These are phyloP conservation scores for Pythium plurisporium DNA, from an alignment of 352 stramenopile species.

Conservation along the genomic window DNA sequence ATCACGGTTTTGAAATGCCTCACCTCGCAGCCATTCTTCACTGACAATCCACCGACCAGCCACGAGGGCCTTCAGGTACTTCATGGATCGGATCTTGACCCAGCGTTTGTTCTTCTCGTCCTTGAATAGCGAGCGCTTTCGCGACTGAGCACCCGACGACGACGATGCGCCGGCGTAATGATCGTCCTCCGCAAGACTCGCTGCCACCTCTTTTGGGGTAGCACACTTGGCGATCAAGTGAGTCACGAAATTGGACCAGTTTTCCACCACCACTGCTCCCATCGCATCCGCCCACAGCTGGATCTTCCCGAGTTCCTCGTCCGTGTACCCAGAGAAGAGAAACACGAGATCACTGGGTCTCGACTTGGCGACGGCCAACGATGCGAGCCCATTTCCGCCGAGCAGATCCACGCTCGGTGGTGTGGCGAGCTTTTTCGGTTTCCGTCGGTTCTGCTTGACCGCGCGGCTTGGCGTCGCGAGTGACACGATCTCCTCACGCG, in stretches of 20 bases:
- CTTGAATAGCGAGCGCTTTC: constrained; percentile 50
- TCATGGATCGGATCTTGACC: constrained; percentile 83
- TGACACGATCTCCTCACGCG: constrained; percentile 21
- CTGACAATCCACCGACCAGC: constrained; percentile 82
- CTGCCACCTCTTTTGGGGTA: constrained; percentile 29
- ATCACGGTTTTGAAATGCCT: no score
- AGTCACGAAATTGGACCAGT: constrained; percentile 51
- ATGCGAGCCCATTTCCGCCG: background rate
- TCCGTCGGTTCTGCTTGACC: constrained; percentile 25
- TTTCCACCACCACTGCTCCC: constrained; percentile 24
- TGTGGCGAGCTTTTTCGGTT: constrained; percentile 13
- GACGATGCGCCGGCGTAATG: background rate
- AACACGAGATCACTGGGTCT: constrained; percentile 27
- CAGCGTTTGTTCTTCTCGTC: constrained; percentile 42
- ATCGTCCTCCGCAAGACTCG: constrained; percentile 20
- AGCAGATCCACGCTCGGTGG: constrained; percentile 26
- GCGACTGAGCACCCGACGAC: background rate
- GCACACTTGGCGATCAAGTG: constrained; percentile 84
- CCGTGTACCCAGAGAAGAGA: constrained; percentile 25
- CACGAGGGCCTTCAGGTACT: constrained; percentile 81
- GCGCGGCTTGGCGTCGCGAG: constrained; percentile 15
- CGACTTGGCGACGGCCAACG: background rate
- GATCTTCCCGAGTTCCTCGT: constrained; percentile 18
- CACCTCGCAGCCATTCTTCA: constrained; percentile 69
- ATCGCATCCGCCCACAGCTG: constrained; percentile 12